Conservation (phyloP, 116 monocot species). For the Dioscorea cayenensis region DNA sequence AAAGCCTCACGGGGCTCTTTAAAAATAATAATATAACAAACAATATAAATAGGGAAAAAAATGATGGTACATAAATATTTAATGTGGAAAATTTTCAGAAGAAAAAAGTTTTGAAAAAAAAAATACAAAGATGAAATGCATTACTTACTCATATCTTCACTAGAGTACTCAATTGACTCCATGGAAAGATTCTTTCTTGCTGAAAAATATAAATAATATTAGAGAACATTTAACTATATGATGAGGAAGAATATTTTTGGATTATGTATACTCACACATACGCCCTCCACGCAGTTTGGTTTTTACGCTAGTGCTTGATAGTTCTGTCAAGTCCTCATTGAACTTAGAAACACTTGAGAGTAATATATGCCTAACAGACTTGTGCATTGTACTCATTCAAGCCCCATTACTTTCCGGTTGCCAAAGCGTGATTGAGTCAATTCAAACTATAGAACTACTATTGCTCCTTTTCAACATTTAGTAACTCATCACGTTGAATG, state of each 20-base stretch:
- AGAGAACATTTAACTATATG: slow-evolving; percentile 9
- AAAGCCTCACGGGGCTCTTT: no score
- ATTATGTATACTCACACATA: slow-evolving; percentile 53
- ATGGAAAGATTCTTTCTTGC: slow-evolving; percentile 86
- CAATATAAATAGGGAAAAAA: not conserved
- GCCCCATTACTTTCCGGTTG: not conserved
- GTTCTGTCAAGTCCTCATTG: no score
- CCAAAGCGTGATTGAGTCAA: slow-evolving; percentile 8
- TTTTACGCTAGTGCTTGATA: no score
- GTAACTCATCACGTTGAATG: slow-evolving; percentile 6
- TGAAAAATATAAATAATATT: slow-evolving; percentile 34
- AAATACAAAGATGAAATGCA: slow-evolving; percentile 3
- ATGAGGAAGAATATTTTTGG: slow-evolving; percentile 3
- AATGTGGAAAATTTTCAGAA: not conserved
- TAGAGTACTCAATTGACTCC: slow-evolving; percentile 62
- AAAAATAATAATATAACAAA: no score
- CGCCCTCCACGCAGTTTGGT: slow-evolving; percentile 60
- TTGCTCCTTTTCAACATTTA: slow-evolving; percentile 9
- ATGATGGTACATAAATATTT: not conserved
- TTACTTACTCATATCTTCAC: slow-evolving; percentile 89
- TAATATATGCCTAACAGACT: no score
- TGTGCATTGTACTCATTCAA: no score
- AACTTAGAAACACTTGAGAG: no score
- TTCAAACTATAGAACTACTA: slow-evolving; percentile 7
- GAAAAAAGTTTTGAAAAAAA: not conserved